Base-by-base conservation (phyloP, 805 yeast species). In the Sungouiozyma intestinalis region DNA sequence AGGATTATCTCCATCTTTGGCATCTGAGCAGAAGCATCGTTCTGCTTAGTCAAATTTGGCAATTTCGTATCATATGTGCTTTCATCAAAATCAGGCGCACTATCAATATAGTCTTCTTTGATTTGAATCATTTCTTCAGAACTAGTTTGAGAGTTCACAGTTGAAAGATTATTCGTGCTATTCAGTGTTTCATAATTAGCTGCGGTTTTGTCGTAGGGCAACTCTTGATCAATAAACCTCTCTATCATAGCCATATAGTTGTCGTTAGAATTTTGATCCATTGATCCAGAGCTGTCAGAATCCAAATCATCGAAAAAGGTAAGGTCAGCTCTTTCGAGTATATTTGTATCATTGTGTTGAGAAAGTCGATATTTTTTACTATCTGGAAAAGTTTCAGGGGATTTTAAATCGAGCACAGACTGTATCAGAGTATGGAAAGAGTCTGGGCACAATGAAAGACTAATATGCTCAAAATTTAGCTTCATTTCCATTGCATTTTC, bases 391-490 rank as follows among this genome's bases (percentile, higher is more conserved):
- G 69, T 60, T 1, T 84, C 60, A 0, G 88, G 87, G 13, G 75
- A 76, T 50, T 82, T 84, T 51, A 88, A 65, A 52, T 86, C 95
- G 45, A 75, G 78, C 8, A 80, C 48, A 7, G 84, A 52, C 47
- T 82, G 94, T 2, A 77, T 46, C 35, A 88, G 59, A 11, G 90
- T 75, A 52, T 85, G 81, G 0, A 79, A 71, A 0, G 96, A 85
- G 56, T 88, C 97, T 1, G 95, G 90, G 64, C 96, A 87, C 2
- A 80, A 44, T 19, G 77, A 78, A 1, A 81, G 37, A 16, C 63
- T 66, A 14, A 72, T 56, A 15, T 64, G 63, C 43, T 76, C 83
- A 8, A 39, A 71, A 75, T 9, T 17, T 13, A 46, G 15, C 8
- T 38, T 36, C 2, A 73, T 41, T 11, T 7, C 9, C 9, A 24